Base-by-base conservation (phyloP, 2,329 filamentous ascomycete genomes). In the Rutstroemia sp. region DNA sequence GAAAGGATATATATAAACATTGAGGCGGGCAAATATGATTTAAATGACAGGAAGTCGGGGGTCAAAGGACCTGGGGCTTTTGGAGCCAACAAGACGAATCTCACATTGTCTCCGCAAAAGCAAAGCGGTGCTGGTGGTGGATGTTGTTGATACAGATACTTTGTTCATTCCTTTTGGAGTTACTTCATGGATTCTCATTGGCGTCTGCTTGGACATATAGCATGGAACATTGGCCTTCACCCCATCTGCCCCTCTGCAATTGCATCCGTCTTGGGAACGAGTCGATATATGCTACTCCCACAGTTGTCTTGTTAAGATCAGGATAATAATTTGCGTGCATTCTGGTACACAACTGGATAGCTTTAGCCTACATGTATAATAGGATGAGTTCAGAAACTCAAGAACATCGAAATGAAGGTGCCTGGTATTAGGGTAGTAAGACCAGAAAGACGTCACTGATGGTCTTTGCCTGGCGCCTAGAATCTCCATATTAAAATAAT, bases 1-100 rank as follows among this genome's bases (percentile, higher is more conserved):
- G 91, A 96, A 76, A 80, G 92, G 71, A 97, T 99, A 75, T 95
- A 95, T 70, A 85, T 92, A 70, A 97, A 97, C 68, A 96, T 99
- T 60, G 90, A 96, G 75, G 89, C 89, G 1, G 94, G 94, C 10
- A 70, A 68, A 52, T 97, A 97, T 70, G 92, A 99, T 73, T 75
- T 97, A 64, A 95, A 96, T 69, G 92, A 97, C 72, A 81, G 92
- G 68, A 82, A 92, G 68, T 92, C 88, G 59, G 94, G 94, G 25
- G 92, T 99, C 59, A 97, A 96, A 73, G 85, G 86, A 54, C 72
- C 85, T 62, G 72, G 80, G 61, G 70, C 83, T 64, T 70, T 77
- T 39, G 58, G 57, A 67, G 76, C 57, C n/a, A 63, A 64, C 70
- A 53, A 51, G 71, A 67, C 57, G 68, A 72, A 60, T 72, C 73